Percentiles rank a stretch among this genome's conserved stretches.
Conservation (phyloP, 768 basidiomycete genomes). For the Crepidotus variabilis region DNA sequence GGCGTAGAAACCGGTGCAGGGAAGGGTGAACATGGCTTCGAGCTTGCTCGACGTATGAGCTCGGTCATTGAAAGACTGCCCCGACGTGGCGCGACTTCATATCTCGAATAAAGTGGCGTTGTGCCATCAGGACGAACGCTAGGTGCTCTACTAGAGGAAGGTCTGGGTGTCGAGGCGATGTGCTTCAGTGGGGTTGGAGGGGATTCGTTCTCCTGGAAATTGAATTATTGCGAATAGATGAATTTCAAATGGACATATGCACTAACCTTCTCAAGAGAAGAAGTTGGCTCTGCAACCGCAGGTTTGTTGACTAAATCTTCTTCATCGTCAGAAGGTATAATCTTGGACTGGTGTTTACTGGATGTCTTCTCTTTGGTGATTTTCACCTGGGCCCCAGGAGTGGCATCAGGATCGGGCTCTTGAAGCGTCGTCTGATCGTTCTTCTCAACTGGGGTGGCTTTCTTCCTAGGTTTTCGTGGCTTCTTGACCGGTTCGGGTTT, state of each 20-base stretch:
- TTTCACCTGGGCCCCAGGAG: neutral
- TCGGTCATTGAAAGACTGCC: conserved; percentile 69
- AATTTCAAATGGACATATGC: neutral
- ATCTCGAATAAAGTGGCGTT: conserved; percentile 29
- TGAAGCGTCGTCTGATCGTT: neutral
- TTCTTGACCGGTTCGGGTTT: neutral
- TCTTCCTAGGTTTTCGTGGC: neutral
- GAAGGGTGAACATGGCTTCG: conserved; percentile 63
- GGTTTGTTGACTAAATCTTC: neutral
- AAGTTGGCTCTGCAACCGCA: conserved; percentile 1
- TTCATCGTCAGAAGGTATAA: neutral
- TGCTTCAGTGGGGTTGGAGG: conserved; percentile 5
- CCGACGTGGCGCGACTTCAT: conserved; percentile 45
- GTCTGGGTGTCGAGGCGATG: conserved; percentile 7
- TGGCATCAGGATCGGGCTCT: neutral
- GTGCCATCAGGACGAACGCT: conserved; percentile 14
- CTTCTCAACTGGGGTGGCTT: neutral
- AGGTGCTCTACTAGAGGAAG: conserved; percentile 11
- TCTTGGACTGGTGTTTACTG: neutral
- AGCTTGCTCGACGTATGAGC: conserved; percentile 68
- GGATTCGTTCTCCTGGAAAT: conserved; percentile 24
- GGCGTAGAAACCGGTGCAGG: conserved; percentile 14
- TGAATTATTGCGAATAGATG: neutral
- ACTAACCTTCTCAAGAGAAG: conserved; percentile 17
- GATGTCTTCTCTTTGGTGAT: neutral